Evolutionary conservation across 495 filamentous ascomycete species (phyloP).

Genomic region (Trichoderma reesei): DNA sequence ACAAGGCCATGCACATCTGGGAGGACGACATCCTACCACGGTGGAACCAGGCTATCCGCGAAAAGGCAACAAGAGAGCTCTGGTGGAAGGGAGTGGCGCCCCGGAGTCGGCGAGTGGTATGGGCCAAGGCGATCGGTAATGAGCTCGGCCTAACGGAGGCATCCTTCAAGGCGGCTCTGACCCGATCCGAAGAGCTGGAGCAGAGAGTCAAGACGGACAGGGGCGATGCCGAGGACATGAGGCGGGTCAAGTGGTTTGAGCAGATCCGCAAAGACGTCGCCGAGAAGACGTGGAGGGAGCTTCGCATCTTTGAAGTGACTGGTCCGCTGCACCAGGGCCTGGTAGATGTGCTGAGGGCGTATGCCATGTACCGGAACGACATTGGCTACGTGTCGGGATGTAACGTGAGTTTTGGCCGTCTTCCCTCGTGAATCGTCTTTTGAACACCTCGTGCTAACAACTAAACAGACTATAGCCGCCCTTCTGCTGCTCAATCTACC

Average conservation of each 20-base stretch:
- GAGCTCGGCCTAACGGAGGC: constrained; percentile 67
- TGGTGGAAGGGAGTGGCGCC: constrained; percentile 92
- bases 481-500: constrained; percentile 79
- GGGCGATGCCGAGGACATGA: constrained; percentile 35
- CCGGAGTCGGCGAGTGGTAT: constrained; percentile 70
- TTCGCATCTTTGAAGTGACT: constrained; percentile 72
- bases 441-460: background rate
- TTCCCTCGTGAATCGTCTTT: background rate
- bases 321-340: constrained; percentile 68
- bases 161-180: constrained; percentile 70
- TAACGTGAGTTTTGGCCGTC: constrained; percentile 47
- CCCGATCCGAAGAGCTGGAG: constrained; percentile 60
- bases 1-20: constrained; percentile 71
- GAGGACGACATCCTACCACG: constrained; percentile 78
- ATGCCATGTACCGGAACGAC: constrained; percentile 88
- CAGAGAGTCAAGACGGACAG: constrained; percentile 34
- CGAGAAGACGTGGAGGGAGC: constrained; percentile 60
- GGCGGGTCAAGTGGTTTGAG: constrained; percentile 46
- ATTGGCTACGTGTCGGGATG: constrained; percentile 84
- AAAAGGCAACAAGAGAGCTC: constrained; percentile 70
- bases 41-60: constrained; percentile 66
- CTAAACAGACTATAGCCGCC: constrained; percentile 62
- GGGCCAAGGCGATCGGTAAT: constrained; percentile 81
- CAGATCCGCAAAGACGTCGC: constrained; percentile 61
- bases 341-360: constrained; percentile 75